These are phyloP conservation scores for Oligophagozyma castellii DNA, from an alignment of 1,139 yeast genomes.

Conservation along the genomic window DNA sequence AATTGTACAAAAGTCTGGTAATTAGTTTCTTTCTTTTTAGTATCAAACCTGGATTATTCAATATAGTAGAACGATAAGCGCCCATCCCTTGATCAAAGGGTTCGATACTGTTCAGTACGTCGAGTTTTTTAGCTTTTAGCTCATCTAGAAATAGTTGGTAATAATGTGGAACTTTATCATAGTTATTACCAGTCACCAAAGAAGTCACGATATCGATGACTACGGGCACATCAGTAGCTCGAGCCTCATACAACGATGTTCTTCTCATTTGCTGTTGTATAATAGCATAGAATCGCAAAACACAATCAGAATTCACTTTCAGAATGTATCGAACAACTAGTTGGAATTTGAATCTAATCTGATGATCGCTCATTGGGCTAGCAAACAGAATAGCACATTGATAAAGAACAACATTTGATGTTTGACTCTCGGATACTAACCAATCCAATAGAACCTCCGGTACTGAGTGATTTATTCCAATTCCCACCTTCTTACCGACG, in stretches of 20 bases:
- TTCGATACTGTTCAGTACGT: constrained; percentile 22
- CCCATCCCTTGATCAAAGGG: constrained; percentile 8
- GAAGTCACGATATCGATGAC: constrained; percentile 24
- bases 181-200: constrained; percentile 24
- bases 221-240: constrained; percentile 21
- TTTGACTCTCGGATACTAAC: constrained; percentile 30
- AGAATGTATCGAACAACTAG: constrained; percentile 35
- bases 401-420: constrained; percentile 34
- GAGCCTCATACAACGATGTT: constrained; percentile 20
- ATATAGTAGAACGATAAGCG: constrained; percentile 7
- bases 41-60: constrained; percentile 8
- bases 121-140: constrained; percentile 20
- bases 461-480: constrained; percentile 30
- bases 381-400: constrained; percentile 43
- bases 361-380: constrained; percentile 37
- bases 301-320: constrained; percentile 25
- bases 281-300: constrained; percentile 35
- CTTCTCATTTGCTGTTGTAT: constrained; percentile 31
- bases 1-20: constrained; percentile 4
- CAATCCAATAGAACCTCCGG: constrained; percentile 40
- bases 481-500: constrained; percentile 22
- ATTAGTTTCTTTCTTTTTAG: constrained; percentile 15
- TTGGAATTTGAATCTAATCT: constrained; percentile 40
- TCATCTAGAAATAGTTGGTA: constrained; percentile 17
- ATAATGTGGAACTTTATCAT: constrained; percentile 11